These are phyloP conservation scores for Lachancea cidri DNA, from an alignment of 805 yeast species.

Conservation along the genomic window DNA sequence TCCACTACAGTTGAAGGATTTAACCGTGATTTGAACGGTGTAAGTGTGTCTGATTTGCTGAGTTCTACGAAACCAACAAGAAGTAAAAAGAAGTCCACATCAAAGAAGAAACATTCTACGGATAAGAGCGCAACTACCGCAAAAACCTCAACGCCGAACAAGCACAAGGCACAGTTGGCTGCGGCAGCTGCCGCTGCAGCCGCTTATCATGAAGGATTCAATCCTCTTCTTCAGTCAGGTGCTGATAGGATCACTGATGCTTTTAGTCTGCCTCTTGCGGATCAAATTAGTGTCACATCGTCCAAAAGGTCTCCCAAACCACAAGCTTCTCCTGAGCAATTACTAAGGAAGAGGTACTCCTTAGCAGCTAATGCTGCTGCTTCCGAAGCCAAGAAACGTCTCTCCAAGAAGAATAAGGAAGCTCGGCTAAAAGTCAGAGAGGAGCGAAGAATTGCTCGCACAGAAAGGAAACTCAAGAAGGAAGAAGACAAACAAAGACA, in stretches of 20 bases:
- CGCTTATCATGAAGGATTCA: background rate
- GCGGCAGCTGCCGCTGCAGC: background rate
- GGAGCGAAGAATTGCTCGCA: conserved; percentile 10
- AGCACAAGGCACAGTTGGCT: conserved; percentile 2
- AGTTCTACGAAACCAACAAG: conserved; percentile 16
- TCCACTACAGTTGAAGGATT: conserved; percentile 25
- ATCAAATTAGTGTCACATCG: background rate
- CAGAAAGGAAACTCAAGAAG: conserved; percentile 19
- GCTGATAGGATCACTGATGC: background rate
- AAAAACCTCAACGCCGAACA: background rate
- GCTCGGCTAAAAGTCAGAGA: conserved; percentile 11
- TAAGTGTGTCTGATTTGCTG: conserved; percentile 17
- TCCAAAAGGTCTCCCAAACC: conserved; percentile 5
- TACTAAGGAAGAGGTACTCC: conserved; percentile 18
- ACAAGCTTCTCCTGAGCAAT: conserved; percentile 10
- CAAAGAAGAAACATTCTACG: conserved; percentile 20
- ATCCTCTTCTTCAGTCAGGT: background rate
- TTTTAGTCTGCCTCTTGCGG: background rate
- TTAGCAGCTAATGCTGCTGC: conserved; percentile 27
- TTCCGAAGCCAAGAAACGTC: conserved; percentile 21
- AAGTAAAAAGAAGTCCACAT: conserved; percentile 24
- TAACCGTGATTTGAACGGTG: conserved; percentile 23
- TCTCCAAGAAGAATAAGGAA: conserved; percentile 18
- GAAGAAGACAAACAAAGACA: conserved; percentile 18
- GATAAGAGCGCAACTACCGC: conserved; percentile 3